Conservation (phyloP, 208 protist species). For the Porcisia hertigi region DNA sequence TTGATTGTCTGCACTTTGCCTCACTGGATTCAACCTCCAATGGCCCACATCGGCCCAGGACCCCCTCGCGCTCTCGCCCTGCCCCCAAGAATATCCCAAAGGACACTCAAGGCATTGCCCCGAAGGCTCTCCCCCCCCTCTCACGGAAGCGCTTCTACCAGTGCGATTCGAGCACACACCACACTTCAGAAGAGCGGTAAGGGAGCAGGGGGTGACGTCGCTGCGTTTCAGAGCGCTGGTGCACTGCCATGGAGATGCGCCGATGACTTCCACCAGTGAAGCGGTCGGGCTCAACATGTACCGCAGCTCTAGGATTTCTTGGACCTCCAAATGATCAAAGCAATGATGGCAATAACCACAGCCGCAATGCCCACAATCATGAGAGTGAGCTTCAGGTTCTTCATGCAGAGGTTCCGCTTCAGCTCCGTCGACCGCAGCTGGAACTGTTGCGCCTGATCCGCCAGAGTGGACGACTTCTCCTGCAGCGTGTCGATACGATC, state of each 20-base stretch:
- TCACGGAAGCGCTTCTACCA: neutral
- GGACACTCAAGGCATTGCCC: neutral
- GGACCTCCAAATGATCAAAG: constrained; percentile 85
- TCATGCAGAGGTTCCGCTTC: constrained; percentile 90
- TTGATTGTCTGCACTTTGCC: neutral
- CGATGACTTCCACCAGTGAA: too few species aligned
- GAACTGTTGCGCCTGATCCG: constrained; percentile 86
- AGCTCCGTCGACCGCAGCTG: constrained; percentile 82
- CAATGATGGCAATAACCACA: constrained; percentile 83
- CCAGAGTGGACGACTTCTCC: constrained; percentile 83
- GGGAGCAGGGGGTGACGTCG: neutral
- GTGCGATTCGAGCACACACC: neutral
- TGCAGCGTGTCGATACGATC: constrained; percentile 87
- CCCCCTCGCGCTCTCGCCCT: neutral
- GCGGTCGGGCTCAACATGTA: too few species aligned
- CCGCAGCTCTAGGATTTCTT: constrained; percentile 80
- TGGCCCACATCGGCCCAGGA: too few species aligned
- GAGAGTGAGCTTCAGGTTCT: constrained; percentile 89
- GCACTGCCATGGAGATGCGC: neutral
- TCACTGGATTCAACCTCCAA: neutral
- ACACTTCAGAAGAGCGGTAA: neutral
- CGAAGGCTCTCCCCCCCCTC: neutral
- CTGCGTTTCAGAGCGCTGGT: neutral
- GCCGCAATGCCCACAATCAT: constrained; percentile 73
- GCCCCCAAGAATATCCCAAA: neutral